Evolutionary conservation across 106 monocot species (phyloP).

Genomic region (Triglochin maritima): DNA sequence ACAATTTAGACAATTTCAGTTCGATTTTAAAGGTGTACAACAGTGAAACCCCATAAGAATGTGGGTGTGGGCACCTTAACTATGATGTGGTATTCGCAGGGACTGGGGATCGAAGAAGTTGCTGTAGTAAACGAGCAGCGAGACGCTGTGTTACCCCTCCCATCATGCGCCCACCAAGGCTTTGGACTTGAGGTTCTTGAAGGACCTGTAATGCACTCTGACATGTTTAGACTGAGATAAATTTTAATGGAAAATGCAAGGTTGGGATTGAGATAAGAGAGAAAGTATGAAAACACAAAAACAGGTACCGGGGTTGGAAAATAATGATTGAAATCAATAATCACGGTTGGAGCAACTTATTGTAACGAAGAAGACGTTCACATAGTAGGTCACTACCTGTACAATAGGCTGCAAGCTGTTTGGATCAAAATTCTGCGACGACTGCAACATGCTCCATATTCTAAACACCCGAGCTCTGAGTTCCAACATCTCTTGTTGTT

Average conservation of each 20-base stretch:
- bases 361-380: background rate
- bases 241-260: background rate
- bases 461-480: slow-evolving; percentile 72
- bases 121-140: slow-evolving; percentile 79
- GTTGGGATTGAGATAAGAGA: background rate
- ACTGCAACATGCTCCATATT: slow-evolving; percentile 79
- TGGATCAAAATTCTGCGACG: slow-evolving; percentile 89
- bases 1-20: background rate
- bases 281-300: too few relatives aligned
- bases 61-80: too few relatives aligned
- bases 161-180: slow-evolving; percentile 58
- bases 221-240: background rate
- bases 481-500: slow-evolving; percentile 65
- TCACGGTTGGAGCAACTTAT: background rate
- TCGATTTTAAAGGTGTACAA: background rate
- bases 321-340: too few relatives aligned
- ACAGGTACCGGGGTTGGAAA: too few relatives aligned
- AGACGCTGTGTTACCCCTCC: slow-evolving; percentile 88
- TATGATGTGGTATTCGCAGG: slow-evolving; percentile 9
- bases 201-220: slow-evolving; percentile 40
- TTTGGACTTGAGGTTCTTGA: slow-evolving; percentile 77
- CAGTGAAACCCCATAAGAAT: background rate
- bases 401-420: slow-evolving; percentile 75
- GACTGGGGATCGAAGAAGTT: slow-evolving; percentile 49
- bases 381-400: slow-evolving; percentile 46